Evolutionary conservation across 2,329 filamentous ascomycete species (phyloP), one percentile per base, ranked within the genome.

Genomic region (Epichloe glyceriae): DNA sequence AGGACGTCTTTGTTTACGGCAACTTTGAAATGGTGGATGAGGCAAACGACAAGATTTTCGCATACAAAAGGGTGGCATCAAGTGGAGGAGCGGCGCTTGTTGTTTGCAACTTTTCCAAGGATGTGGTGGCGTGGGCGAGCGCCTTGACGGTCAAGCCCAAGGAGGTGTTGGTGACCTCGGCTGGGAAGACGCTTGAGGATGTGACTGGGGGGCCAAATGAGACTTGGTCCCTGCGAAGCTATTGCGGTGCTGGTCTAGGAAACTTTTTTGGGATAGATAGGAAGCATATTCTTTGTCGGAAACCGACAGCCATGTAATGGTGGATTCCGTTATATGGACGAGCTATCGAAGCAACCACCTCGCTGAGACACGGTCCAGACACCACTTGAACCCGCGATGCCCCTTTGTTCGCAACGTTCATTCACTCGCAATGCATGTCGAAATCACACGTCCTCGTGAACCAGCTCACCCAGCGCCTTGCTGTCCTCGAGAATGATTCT

Each of bases 1-100:
- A 72, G 43, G 76, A 85, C 53, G 61, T 85, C 1, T 80, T 88
- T 52, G 76, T 86, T 3, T 86, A 86, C 57, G 84, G 84, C 0
- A 69, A 78, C 50, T 73, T 70, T 50, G 59, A 59, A n/a, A 61
- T 70, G 33, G 60, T 67, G 12, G 67, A 70, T 51, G 63, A 68
- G 51, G 50, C 54, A 2, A 60, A 70, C 52, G 60, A 68, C 10
- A 57, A 60, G 51, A 53, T 71, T 34, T 64, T 71, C 53, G 68
- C 68, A 33, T 71, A 70, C 50, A 61, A 58, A 52, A 58, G 69
- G n/a, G 60, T 52, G 46, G 63, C 65, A 3, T 51, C 56, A 11
- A 60, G 57, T 19, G 65, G 65, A 0, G 58, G 61, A 14, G 55
- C 57, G 7, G 69, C 65, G 6, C 58, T 71, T 17, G 53, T 71